A percentile compares a stretch with the other conserved stretches of the same genome.
Conservation (phyloP, 352 stramenopile species). For the Globisporangium solare region DNA sequence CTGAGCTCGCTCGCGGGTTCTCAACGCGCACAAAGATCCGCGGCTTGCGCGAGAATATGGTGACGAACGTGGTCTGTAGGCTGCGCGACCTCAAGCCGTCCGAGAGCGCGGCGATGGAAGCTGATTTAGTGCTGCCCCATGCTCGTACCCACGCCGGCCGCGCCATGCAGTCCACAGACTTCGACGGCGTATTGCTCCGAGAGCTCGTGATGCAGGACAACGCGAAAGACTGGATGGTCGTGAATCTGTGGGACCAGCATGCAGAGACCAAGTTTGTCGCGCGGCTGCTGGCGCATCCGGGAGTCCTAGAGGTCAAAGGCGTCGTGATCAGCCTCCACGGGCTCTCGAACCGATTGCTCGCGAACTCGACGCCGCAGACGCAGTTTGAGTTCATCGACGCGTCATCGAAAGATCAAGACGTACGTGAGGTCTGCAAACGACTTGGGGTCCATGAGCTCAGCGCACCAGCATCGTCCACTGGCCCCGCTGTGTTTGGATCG, state of each 20-base stretch:
- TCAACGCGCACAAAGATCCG: slow-evolving; percentile 19
- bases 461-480: not conserved
- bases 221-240: slow-evolving; percentile 27
- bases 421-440: slow-evolving; percentile 21
- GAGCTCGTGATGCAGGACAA: slow-evolving; percentile 50
- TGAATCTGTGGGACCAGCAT: slow-evolving; percentile 69
- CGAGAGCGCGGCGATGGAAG: slow-evolving; percentile 2
- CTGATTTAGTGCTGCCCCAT: slow-evolving; percentile 2
- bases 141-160: slow-evolving; percentile 1
- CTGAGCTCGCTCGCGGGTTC: not conserved
- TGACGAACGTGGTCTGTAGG: slow-evolving; percentile 42
- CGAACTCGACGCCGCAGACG: slow-evolving; percentile 55
- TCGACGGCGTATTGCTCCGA: slow-evolving; percentile 36
- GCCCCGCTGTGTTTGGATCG: slow-evolving; percentile 16
- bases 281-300: slow-evolving; percentile 32
- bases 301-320: slow-evolving; percentile 28
- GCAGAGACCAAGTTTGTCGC: slow-evolving; percentile 40
- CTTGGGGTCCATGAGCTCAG: slow-evolving; percentile 1
- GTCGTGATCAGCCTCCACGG: slow-evolving; percentile 45
- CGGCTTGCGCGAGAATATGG: slow-evolving; percentile 53
- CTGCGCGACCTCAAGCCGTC: slow-evolving; percentile 11
- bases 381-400: slow-evolving; percentile 29
- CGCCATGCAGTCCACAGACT: slow-evolving; percentile 14
- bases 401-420: slow-evolving; percentile 14
- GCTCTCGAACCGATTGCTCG: slow-evolving; percentile 42